Percentiles rank a stretch among this genome's conserved stretches.
phyloP scores from a whole-genome alignment of 345 rosid species.

The Reutealis trisperma region DNA sequence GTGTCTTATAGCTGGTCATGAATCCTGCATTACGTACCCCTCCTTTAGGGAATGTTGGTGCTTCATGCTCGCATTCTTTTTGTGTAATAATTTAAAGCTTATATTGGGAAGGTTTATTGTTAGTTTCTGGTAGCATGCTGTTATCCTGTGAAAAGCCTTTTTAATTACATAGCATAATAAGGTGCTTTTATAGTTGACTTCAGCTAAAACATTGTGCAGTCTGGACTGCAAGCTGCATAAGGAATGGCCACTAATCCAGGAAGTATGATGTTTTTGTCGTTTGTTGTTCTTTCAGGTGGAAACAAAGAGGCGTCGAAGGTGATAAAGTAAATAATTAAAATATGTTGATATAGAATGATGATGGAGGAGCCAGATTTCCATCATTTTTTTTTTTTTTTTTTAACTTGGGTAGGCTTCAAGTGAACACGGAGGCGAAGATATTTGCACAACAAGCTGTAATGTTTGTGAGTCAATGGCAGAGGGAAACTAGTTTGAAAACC shows the following conservation, averaged over 20 bases:
- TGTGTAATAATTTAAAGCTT: not conserved
- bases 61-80: not conserved
- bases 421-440: conserved; percentile 24
- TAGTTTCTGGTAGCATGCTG: not conserved
- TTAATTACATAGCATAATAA: not conserved
- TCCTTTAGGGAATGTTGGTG: not conserved
- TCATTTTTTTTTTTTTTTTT: not conserved
- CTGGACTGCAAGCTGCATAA: not conserved
- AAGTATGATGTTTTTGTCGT: not conserved
- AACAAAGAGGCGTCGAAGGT: conserved; percentile 64
- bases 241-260: not conserved
- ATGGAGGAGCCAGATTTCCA: conserved; percentile 7
- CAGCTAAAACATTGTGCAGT: not conserved
- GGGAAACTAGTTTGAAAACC: conserved; percentile 22
- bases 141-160: not conserved
- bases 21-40: not conserved
- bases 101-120: not conserved
- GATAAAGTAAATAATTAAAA: conserved; percentile 10
- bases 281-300: conserved; percentile 55
- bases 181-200: not conserved
- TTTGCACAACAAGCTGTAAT: conserved; percentile 24
- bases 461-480: conserved; percentile 22
- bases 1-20: not conserved
- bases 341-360: conserved; percentile 15
- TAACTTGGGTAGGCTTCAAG: conserved; percentile 28